Evolutionary conservation across 139 green algal genomes (phyloP), one percentile per base, ranked within the genome.

Genomic region (Mesotaenium endlicherianum): DNA sequence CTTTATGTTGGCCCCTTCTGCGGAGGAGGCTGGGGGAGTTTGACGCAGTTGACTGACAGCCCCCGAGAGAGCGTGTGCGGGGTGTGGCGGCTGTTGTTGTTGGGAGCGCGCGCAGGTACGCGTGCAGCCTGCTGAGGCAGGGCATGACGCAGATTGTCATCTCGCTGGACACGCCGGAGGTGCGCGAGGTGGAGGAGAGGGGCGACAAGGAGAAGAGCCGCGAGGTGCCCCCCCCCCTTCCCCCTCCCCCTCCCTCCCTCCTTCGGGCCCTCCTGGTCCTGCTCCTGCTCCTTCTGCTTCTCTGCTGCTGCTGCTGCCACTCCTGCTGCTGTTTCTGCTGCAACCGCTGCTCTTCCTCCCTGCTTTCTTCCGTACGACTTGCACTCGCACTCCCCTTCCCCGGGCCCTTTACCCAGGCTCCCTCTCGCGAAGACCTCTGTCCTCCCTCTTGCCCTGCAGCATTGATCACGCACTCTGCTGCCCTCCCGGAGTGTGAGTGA

Each of bases 101-200:
- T n/a, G n/a, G n/a, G n/a, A n/a, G 36, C 47, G 8, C n/a, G n/a
- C n/a, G n/a, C 82, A 84, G 80, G 45, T 87, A 85, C 42, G 81
- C 81, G 26, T 82, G 72, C 53, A 85, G 30, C 20, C 75, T 87
- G 16, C 40, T 87, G 40, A 75, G 81, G 5, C 34, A 82, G 31
- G 81, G 76, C 53, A 87, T 87, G 81, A 76, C 39, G 26, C 81
- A 85, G 58, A 87, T 87, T 26, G 58, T 87, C 2, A 53, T 87
- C 2, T 77, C 72, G 0, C 75, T 87, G 0, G 81, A 87, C 45
- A 42, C n/a, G 17, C 43, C 50, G 0, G 80, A 91, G 44, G 58
- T 87, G 40, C 39, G 41, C 20, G 76, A 59, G 26, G 42, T 67
- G 44, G 81, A 87, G 17, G 81, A 87, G 17, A 16, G 49, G 0